Percentiles rank a stretch among this genome's conserved stretches.
Evolutionary conservation across 805 yeast genomes (phyloP).

Genomic region (Suhomyces sp.): DNA sequence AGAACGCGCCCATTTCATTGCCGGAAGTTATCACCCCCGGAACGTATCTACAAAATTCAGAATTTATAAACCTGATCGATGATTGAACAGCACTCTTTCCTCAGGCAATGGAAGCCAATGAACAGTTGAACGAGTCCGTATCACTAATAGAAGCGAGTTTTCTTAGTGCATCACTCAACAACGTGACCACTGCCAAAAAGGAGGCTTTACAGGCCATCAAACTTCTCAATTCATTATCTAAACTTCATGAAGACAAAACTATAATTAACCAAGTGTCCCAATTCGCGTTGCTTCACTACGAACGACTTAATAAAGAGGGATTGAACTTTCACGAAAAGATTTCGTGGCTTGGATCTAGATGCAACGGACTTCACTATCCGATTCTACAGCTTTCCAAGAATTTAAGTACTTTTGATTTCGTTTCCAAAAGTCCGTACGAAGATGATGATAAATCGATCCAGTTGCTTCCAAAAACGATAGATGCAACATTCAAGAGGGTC

Average conservation of each 20-base stretch:
- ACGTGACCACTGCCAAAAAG: slow-evolving; percentile 15
- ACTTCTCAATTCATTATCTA: slow-evolving; percentile 19
- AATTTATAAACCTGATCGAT: too few relatives aligned
- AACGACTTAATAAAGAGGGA: slow-evolving; percentile 6
- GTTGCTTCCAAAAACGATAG: slow-evolving; percentile 6
- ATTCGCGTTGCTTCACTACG: slow-evolving; percentile 23
- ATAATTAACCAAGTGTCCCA: slow-evolving; percentile 14
- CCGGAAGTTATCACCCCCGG: too few relatives aligned
- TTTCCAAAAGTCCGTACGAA: slow-evolving; percentile 1
- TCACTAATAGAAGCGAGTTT: slow-evolving; percentile 16
- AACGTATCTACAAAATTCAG: too few relatives aligned
- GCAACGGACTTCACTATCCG: slow-evolving; percentile 16
- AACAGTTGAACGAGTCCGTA: slow-evolving; percentile 2
- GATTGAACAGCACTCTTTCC: too few relatives aligned
- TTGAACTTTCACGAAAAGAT: slow-evolving; percentile 16
- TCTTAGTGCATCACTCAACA: slow-evolving; percentile 15
- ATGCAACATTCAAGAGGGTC: slow-evolving; percentile 1
- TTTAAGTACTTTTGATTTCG: slow-evolving; percentile 7
- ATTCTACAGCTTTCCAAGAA: slow-evolving; percentile 14
- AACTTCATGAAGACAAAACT: slow-evolving; percentile 2
- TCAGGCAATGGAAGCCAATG: too few relatives aligned
- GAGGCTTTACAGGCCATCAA: slow-evolving; percentile 25
- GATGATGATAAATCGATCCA: slow-evolving; percentile 5
- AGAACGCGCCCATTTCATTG: too few relatives aligned
- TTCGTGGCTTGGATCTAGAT: slow-evolving; percentile 29